Percentiles rank a stretch among this genome's conserved stretches.
These are phyloP conservation scores for Garcileccinum viscosum DNA, from an alignment of 1,284 basidiomycete species.

Conservation along the genomic window DNA sequence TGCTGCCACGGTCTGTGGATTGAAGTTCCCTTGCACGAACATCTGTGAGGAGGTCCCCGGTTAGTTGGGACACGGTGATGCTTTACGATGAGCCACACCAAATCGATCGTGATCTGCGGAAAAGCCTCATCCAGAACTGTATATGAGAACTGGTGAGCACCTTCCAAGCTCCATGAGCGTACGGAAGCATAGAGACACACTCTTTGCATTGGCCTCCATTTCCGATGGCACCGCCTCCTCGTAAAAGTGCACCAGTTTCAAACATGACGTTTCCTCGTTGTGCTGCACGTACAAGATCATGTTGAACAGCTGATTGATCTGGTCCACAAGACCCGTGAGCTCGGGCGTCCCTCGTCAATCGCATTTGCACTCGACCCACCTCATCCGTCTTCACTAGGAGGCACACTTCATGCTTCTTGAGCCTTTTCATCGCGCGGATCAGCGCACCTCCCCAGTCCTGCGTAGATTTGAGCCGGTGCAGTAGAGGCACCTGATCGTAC, in stretches of 20 bases:
- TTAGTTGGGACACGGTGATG: background rate
- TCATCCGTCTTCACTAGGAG: constrained; percentile 68
- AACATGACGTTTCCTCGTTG: constrained; percentile 70
- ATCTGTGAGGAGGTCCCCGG: constrained; percentile 43
- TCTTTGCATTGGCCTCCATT: constrained; percentile 67
- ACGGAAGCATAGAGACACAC: constrained; percentile 40
- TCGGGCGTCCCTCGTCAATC: background rate
- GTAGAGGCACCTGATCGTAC: constrained; percentile 62
- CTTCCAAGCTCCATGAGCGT: background rate
- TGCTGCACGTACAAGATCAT: constrained; percentile 68
- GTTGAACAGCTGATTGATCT: constrained; percentile 69
- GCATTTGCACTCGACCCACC: constrained; percentile 41
- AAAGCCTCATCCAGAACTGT: constrained; percentile 67
- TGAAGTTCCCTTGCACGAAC: constrained; percentile 54
- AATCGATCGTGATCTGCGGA: constrained; percentile 63
- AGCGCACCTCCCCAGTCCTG: constrained; percentile 47
- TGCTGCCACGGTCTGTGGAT: constrained; percentile 37
- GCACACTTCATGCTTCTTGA: constrained; percentile 62
- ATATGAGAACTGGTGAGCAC: constrained; percentile 6
- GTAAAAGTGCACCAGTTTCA: constrained; percentile 73
- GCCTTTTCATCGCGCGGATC: constrained; percentile 48
- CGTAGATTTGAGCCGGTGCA: constrained; percentile 49
- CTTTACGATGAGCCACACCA: constrained; percentile 42
- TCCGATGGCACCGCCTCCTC: constrained; percentile 59
- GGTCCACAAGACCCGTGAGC: background rate